These are phyloP conservation scores for Populus tomentosa DNA, from an alignment of 441 rosid genomes.

Conservation along the genomic window DNA sequence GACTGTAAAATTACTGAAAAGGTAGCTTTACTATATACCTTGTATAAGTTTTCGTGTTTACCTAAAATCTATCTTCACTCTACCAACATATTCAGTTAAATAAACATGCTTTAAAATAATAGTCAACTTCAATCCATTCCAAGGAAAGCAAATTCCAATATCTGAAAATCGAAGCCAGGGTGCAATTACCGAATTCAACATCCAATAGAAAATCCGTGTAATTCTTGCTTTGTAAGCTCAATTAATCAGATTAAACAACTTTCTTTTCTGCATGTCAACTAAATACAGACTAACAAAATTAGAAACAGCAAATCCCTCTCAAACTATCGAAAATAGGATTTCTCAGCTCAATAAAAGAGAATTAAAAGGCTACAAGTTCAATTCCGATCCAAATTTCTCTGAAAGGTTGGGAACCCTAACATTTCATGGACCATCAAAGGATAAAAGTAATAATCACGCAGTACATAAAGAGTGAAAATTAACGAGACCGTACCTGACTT, in stretches of 20 bases:
- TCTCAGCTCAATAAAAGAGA: background rate
- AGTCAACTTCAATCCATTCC: background rate
- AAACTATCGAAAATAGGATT: background rate
- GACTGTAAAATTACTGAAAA: background rate
- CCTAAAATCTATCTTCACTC: background rate
- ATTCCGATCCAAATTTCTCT: background rate
- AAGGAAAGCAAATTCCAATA: background rate
- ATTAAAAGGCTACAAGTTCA: background rate
- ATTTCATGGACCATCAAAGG: background rate
- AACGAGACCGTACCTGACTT: constrained; percentile 11
- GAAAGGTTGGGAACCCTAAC: background rate
- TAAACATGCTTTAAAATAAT: background rate
- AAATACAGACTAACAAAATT: background rate
- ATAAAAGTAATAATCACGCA: background rate
- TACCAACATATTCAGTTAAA: background rate
- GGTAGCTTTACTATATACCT: background rate
- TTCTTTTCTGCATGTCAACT: background rate
- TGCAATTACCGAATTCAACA: background rate
- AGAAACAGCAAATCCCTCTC: background rate
- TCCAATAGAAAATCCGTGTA: background rate
- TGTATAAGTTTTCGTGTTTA: background rate
- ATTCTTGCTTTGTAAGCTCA: background rate
- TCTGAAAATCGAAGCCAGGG: background rate
- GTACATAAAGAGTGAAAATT: background rate
- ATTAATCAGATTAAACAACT: background rate